Evolutionary conservation across 495 filamentous ascomycete genomes (phyloP).

Genomic region (Cenococcum geophilum): DNA sequence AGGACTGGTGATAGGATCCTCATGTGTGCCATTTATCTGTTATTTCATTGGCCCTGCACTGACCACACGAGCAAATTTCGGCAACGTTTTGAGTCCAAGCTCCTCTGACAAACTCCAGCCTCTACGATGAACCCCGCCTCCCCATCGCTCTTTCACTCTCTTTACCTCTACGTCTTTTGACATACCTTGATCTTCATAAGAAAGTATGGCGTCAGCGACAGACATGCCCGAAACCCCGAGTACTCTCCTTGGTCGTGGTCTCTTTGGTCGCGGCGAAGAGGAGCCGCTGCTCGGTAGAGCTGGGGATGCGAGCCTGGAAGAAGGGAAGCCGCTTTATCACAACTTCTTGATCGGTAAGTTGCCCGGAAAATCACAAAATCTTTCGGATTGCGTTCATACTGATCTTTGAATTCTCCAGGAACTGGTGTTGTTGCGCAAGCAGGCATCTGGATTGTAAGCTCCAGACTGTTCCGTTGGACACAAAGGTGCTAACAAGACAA

Average conservation of each 20-base stretch:
- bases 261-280: conserved; percentile 46
- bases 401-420: conserved; percentile 42
- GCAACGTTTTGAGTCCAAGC: conserved; percentile 5
- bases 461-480: neutral
- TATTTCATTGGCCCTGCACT: too few relatives aligned
- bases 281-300: conserved; percentile 72
- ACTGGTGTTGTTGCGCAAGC: conserved; percentile 63
- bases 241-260: conserved; percentile 23
- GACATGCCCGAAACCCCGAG: conserved; percentile 29
- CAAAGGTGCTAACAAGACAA: neutral
- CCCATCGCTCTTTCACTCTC: neutral
- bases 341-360: conserved; percentile 73
- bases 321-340: conserved; percentile 52
- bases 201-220: conserved; percentile 20
- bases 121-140: conserved; percentile 2
- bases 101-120: neutral
- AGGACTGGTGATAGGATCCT: too few relatives aligned
- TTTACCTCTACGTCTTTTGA: neutral
- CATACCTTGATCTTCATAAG: neutral
- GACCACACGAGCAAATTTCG: neutral
- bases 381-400: neutral
- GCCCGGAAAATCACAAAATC: neutral
- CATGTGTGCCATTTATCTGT: too few relatives aligned
- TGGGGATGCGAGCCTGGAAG: conserved; percentile 66
- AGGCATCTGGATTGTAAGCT: conserved; percentile 58